Evolutionary conservation across 108 stramenopile genomes (phyloP).

Genomic region (Fragilariopsis cylindrus): DNA sequence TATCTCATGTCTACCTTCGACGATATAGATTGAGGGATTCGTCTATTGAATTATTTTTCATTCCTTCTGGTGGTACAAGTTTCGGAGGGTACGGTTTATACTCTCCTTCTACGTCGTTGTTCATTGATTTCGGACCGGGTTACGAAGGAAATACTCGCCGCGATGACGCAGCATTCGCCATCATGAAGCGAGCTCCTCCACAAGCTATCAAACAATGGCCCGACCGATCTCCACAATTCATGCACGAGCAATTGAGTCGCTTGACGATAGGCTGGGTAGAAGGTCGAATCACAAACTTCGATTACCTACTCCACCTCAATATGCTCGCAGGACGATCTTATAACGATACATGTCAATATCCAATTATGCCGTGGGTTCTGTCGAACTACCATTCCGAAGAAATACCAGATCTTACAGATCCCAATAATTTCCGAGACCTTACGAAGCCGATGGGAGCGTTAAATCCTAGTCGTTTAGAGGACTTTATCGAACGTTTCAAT

Average conservation of each 20-base stretch:
- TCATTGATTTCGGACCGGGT: conserved; percentile 91
- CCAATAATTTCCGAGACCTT: conserved; percentile 87
- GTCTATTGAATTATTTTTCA: conserved; percentile 94
- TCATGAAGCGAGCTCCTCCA: conserved; percentile 84
- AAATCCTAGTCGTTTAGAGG: conserved; percentile 87
- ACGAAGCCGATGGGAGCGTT: conserved; percentile 89
- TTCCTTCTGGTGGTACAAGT: conserved; percentile 81
- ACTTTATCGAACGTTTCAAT: conserved; percentile 91
- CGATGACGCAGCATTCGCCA: conserved; percentile 83
- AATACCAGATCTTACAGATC: conserved; percentile 88
- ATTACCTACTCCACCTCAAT: conserved; percentile 95
- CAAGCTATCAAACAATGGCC: conserved; percentile 92
- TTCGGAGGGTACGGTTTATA: conserved; percentile 77
- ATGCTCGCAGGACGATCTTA: conserved; percentile 93
- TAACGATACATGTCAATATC: conserved; percentile 98
- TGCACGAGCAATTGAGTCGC: conserved; percentile 83
- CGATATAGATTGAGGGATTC: conserved; percentile 93
- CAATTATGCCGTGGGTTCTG: conserved; percentile 98
- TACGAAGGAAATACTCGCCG: conserved; percentile 75
- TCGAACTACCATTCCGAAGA: conserved; percentile 88
- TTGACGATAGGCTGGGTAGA: conserved; percentile 89
- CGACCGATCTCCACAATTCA: conserved; percentile 74
- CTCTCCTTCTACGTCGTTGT: conserved; percentile 78
- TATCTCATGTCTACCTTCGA: conserved; percentile 89
- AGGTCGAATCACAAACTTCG: conserved; percentile 94